Conservation (phyloP, 352 stramenopile genomes). For the Pythium insidiosum region DNA sequence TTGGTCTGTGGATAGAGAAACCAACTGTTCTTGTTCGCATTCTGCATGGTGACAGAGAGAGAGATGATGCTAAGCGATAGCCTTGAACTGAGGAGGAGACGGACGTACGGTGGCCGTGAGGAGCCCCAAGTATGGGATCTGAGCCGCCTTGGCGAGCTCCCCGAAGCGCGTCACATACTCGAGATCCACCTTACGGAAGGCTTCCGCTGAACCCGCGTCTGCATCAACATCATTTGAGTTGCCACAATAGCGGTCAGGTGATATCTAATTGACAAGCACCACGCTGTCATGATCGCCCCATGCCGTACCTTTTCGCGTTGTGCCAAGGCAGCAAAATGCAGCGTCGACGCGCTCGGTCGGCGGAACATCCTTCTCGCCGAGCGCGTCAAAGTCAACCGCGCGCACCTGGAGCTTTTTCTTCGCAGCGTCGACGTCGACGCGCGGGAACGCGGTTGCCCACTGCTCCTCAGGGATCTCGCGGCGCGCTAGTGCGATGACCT, state of each 20-base stretch:
- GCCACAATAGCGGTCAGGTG: not conserved
- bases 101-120: slow-evolving; percentile 43
- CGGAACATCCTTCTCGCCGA: slow-evolving; percentile 26
- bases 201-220: slow-evolving; percentile 13
- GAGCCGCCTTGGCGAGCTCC: slow-evolving; percentile 31
- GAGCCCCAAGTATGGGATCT: slow-evolving; percentile 54
- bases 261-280: too few species aligned
- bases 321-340: slow-evolving; percentile 66
- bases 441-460: slow-evolving; percentile 34
- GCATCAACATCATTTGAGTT: not conserved
- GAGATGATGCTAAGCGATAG: too few species aligned
- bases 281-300: too few species aligned
- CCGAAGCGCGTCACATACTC: slow-evolving; percentile 55
- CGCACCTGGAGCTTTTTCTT: slow-evolving; percentile 46
- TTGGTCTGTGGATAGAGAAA: slow-evolving; percentile 77
- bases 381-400: slow-evolving; percentile 39
- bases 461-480: slow-evolving; percentile 38
- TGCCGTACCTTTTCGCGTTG: slow-evolving; percentile 44
- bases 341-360: slow-evolving; percentile 42
- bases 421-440: slow-evolving; percentile 26
- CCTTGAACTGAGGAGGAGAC: too few species aligned
- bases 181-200: slow-evolving; percentile 37
- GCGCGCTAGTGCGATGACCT: slow-evolving; percentile 50
- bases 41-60: slow-evolving; percentile 2
- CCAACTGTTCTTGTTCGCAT: slow-evolving; percentile 61